Conservation (phyloP, 2,329 filamentous ascomycete genomes). For the Pseudogymnoascus pannorum region DNA sequence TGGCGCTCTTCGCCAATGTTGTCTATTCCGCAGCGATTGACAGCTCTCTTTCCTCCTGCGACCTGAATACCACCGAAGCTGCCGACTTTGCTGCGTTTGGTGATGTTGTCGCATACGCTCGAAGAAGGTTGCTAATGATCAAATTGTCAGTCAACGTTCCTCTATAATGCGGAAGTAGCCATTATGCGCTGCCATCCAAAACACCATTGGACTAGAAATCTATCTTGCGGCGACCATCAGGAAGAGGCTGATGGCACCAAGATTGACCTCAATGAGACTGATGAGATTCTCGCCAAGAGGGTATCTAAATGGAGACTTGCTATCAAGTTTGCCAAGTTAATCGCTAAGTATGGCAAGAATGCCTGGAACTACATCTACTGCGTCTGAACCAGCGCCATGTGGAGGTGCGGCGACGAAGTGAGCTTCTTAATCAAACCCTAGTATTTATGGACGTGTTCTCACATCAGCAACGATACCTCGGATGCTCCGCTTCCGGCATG, state of each 20-base stretch:
- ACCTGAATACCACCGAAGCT: not conserved
- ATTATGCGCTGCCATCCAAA: too few relatives aligned
- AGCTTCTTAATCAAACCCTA: not conserved
- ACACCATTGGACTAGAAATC: too few relatives aligned
- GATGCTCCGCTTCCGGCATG: not conserved
- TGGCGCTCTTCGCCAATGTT: not conserved
- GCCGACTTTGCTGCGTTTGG: conserved; percentile 6
- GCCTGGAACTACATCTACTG: conserved; percentile 6
- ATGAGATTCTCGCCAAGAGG: not conserved
- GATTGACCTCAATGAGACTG: not conserved
- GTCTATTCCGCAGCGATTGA: not conserved
- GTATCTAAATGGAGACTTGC: not conserved
- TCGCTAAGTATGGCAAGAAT: not conserved
- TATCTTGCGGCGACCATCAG: too few relatives aligned
- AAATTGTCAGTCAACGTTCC: too few relatives aligned
- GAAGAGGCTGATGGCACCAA: conserved; percentile 1
- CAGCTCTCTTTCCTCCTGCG: not conserved
- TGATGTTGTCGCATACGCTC: conserved; percentile 11
- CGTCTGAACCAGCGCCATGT: not conserved
- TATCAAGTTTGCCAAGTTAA: conserved; percentile 4
- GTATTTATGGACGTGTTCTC: not conserved
- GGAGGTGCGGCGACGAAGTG: not conserved
- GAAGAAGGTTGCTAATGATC: too few relatives aligned
- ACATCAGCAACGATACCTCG: not conserved
- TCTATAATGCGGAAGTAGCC: too few relatives aligned